Conservation (phyloP, 1,284 basidiomycete species). For the Ceraceosorus bombacis region DNA sequence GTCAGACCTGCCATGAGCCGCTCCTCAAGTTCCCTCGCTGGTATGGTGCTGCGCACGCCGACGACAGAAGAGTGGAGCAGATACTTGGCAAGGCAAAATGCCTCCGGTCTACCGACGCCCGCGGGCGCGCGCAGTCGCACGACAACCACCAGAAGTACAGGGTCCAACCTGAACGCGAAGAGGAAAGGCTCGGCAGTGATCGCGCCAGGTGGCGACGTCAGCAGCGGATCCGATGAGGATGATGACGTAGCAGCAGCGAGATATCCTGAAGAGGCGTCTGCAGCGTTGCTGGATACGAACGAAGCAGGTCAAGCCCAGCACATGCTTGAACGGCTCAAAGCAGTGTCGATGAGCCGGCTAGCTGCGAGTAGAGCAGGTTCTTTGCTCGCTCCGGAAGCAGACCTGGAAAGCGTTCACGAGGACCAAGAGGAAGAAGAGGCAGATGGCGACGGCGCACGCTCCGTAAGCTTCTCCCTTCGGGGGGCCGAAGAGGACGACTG, state of each 20-base stretch:
- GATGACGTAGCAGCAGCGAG: conserved; percentile 9
- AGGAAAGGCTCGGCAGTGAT: neutral
- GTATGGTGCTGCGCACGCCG: conserved; percentile 30
- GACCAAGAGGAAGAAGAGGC: conserved; percentile 22
- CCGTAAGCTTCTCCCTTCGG: neutral
- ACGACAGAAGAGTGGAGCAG: conserved; percentile 44
- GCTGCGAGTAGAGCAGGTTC: conserved; percentile 26
- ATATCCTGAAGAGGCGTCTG: conserved; percentile 6
- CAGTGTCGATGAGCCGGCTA: conserved; percentile 23
- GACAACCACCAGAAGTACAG: too few species aligned
- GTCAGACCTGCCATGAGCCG: neutral
- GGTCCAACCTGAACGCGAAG: too few species aligned
- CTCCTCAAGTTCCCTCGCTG: conserved; percentile 2
- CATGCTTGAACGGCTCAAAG: conserved; percentile 25
- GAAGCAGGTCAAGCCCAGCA: neutral
- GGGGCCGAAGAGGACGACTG: conserved; percentile 1
- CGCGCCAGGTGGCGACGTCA: conserved; percentile 5
- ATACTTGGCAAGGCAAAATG: conserved; percentile 33
- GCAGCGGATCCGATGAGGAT: conserved; percentile 4
- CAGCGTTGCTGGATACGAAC: too few species aligned
- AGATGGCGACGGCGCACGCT: conserved; percentile 4
- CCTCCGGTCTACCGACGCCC: too few species aligned
- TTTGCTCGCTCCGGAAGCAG: conserved; percentile 20
- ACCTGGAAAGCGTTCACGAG: conserved; percentile 24
- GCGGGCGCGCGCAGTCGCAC: too few species aligned